Percentiles rank a stretch among this genome's conserved stretches.
Conservation (phyloP, 2,329 filamentous ascomycete genomes). For the Cadophora sp. region DNA sequence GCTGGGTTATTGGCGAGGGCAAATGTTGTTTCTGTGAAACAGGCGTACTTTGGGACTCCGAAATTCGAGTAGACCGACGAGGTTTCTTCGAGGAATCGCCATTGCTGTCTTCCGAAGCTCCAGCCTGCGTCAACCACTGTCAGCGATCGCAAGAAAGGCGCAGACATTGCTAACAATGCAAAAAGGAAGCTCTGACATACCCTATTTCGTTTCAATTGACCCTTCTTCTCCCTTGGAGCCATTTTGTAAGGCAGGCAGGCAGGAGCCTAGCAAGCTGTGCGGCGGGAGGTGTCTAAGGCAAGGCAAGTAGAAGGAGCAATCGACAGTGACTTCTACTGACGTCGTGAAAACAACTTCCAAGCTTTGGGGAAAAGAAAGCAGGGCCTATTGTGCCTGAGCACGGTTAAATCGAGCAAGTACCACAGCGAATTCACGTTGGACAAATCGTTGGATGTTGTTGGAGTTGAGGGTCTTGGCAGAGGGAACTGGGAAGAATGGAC, state of each 20-base stretch:
- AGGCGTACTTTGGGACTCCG: slow-evolving; percentile 61
- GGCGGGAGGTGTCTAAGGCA: background rate
- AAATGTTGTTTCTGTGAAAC: slow-evolving; percentile 71
- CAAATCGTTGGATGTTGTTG: slow-evolving; percentile 11
- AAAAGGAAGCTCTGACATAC: slow-evolving; percentile 56
- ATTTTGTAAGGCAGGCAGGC: slow-evolving; percentile 30
- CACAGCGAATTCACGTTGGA: background rate
- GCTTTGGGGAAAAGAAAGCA: background rate
- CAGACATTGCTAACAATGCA: background rate
- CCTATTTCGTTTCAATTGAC: slow-evolving; percentile 82
- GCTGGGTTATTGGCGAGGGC: slow-evolving; percentile 80
- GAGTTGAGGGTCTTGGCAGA: slow-evolving; percentile 12
- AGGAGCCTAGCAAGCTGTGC: background rate
- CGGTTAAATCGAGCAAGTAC: slow-evolving; percentile 22
- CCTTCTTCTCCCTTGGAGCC: slow-evolving; percentile 72
- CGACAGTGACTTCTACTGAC: background rate
- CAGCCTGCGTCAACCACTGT: slow-evolving; percentile 33
- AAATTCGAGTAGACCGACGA: slow-evolving; percentile 77
- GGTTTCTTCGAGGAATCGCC: slow-evolving; percentile 72
- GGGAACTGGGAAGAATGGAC: background rate
- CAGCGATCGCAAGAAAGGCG: slow-evolving; percentile 30
- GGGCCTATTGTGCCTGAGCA: slow-evolving; percentile 21
- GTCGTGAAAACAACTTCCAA: background rate
- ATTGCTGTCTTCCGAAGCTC: slow-evolving; percentile 34
- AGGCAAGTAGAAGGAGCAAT: slow-evolving; percentile 1